Base-by-base conservation (phyloP, 2,329 filamentous ascomycete genomes). In the Volutella citrinella region DNA sequence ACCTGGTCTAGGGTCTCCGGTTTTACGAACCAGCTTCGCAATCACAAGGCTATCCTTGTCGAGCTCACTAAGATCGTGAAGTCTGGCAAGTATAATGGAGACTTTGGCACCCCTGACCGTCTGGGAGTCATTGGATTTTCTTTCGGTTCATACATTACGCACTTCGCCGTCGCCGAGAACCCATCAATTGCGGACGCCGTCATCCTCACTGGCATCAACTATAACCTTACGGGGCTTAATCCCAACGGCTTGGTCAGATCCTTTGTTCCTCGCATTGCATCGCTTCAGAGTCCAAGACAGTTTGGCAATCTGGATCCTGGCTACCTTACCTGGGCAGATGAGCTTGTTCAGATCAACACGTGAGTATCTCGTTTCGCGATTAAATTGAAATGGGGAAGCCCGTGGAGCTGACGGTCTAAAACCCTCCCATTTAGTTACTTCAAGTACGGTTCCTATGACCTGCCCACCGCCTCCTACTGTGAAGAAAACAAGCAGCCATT, bases 61-160 rank as follows among this genome's bases (percentile, higher is more conserved):
- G 32, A 46, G 25, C 38, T 46, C 17, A 14, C 37, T 19, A 38
- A 35, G 14, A 20, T 42, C 4, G 34, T 46, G 21, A 44, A 42
- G 23, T 19, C 39, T 6, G 43, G 43, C 17, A 19, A 40, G 10
- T 42, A 37, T 17, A 46, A 32, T 4, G 43, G 42, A 8, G 26
- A 19, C 7, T 36, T 42, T 19, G 43, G 42, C 5, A 40, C 36
- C 14, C 42, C 38, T 5, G 31, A 30, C 10, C 36, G 45, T n/a
- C 24, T 45, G 4, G 36, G 30, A 15, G 30, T 46, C 12, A 45
- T 49, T 36, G 40, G 42, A 9, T 51, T 46, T 23, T 49, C 46
- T 10, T 42, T 43, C 23, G 40, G 45, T 20, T 45, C 39, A 2
- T 45, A 34, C 5, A 13, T 44, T 25, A 45, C 43, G 10, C 38